Evolutionary conservation across 805 yeast genomes (phyloP).

Genomic region (Candida broadrunensis): DNA sequence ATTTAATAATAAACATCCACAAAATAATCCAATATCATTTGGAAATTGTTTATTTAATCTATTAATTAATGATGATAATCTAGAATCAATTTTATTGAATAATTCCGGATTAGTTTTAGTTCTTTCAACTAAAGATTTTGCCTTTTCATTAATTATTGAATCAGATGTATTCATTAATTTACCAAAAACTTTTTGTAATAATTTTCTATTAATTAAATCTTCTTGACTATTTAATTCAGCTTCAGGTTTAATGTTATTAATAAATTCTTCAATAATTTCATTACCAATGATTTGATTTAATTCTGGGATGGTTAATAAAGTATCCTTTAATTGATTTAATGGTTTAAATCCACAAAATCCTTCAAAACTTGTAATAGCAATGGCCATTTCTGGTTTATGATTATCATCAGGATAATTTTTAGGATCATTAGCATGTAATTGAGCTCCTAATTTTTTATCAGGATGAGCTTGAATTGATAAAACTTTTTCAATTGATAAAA

Average conservation of each 20-base stretch:
- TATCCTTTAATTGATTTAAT: conserved; percentile 65
- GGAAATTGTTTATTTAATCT: conserved; percentile 88
- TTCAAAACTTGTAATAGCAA: conserved; percentile 93
- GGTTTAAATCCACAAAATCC: conserved; percentile 99
- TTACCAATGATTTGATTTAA: conserved; percentile 67
- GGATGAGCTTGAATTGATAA: conserved; percentile 98
- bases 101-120: conserved; percentile 57
- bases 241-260: conserved; percentile 41
- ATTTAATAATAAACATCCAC: conserved; percentile 91
- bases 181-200: conserved; percentile 73
- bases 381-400: conserved; percentile 99
- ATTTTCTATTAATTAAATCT: conserved; percentile 56
- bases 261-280: conserved; percentile 53
- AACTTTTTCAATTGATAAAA: conserved; percentile 88
- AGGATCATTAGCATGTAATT: conserved; percentile 80
- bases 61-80: conserved; percentile 68
- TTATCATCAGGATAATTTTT: conserved; percentile 95
- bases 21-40: conserved; percentile 88
- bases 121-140: conserved; percentile 64
- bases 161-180: conserved; percentile 83
- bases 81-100: conserved; percentile 46
- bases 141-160: conserved; percentile 49
- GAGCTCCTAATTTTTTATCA: conserved; percentile 77
- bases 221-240: conserved; percentile 49
- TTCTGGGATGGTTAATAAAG: conserved; percentile 75